Base-by-base conservation (phyloP, 208 protist species). In the Crithidia expoeki region DNA sequence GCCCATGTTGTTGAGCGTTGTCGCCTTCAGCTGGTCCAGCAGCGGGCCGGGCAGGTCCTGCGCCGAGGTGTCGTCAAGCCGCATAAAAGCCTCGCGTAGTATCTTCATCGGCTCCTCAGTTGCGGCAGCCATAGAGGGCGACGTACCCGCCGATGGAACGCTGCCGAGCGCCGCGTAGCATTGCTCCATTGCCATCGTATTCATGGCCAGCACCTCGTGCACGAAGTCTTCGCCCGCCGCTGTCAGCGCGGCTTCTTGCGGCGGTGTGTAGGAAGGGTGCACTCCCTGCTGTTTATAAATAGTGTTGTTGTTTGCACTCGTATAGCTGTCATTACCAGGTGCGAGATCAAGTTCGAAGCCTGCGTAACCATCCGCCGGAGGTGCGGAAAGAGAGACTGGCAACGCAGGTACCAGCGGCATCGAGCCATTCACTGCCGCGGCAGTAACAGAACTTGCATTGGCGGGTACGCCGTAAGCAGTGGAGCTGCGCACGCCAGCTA, bases 1-100 rank as follows among this genome's bases (percentile, higher is more conserved):
- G 12, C 91, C 91, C 79, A 96, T 86, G 75, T 96, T 96, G 72
- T 92, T 94, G 47, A 96, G 75, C 28, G 91, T 96, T 2, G 81
- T 96, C 27, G 91, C 74, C 64, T 79, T 83, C 33, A 96, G 83
- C 74, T 88, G 74, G 76, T 93, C 86, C 14, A 90, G 68, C 28
- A 90, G 56, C 49, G 68, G 77, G 4, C 59, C 59, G 10, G 65
- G 66, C 11, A 76, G 36, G 23, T 70, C 66, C 49, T 82, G 61
- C n/a, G 61, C 63, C 17, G 44, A 60, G 36, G 57, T 53, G 17
- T 69, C 72, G 17, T 81, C 74, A 21, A 92, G 70, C 27, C 76
- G 75, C 79, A 83, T 82, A 64, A 88, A 93, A 11, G 82, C 87
- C 61, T 89, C 83, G 2, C 46, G 62, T 32, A 94, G 56, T 21